These are phyloP conservation scores for Trichosanthes truncata DNA, from an alignment of 306 rosid species.

Conservation along the genomic window DNA sequence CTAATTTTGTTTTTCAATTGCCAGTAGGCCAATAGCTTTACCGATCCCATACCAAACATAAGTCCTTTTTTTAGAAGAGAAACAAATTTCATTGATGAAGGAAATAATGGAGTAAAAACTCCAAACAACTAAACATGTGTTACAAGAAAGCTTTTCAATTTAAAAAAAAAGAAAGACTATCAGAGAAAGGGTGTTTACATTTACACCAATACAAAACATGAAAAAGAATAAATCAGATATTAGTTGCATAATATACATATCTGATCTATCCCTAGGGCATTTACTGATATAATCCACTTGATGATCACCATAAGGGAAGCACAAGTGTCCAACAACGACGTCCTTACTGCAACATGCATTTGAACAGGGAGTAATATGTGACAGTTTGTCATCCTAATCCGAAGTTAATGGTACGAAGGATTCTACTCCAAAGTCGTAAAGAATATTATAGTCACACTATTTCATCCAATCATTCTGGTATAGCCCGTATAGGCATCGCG, in stretches of 20 bases:
- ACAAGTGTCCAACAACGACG: neutral
- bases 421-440: neutral
- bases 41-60: neutral
- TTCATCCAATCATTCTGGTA: too few species aligned
- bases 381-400: neutral
- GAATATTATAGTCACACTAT: neutral
- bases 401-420: neutral
- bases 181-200: too few species aligned
- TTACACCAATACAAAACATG: too few species aligned
- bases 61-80: neutral
- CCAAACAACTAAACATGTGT: too few species aligned
- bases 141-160: too few species aligned
- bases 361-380: neutral
- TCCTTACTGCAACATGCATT: neutral
- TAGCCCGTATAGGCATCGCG: neutral
- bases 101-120: too few species aligned
- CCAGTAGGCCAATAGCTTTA: neutral
- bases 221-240: neutral
- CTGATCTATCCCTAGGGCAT: neutral
- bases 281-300: neutral
- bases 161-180: too few species aligned
- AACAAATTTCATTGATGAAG: too few species aligned
- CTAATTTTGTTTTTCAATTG: neutral
- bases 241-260: neutral
- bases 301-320: neutral